phyloP scores from a whole-genome alignment of 2,329 filamentous ascomycete species.

The Celoporthe dispersa region DNA sequence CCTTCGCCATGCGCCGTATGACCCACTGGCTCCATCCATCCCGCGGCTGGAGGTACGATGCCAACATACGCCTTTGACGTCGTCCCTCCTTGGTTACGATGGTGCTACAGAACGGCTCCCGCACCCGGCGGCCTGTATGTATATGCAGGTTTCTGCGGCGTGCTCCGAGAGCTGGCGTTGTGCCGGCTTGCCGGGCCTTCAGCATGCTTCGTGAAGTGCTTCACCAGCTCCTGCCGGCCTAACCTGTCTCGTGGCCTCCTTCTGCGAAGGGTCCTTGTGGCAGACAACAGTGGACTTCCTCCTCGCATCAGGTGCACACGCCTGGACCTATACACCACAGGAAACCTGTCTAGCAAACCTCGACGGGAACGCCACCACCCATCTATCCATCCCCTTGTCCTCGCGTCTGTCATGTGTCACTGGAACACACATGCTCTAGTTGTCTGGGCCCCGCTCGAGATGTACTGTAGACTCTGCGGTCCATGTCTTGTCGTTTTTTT shows the following conservation, averaged over 20 bases:
- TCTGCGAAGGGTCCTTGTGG: background rate
- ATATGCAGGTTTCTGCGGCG: background rate
- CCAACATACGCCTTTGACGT: background rate
- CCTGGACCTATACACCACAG: too few relatives aligned
- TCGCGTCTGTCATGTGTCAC: constrained; percentile 10
- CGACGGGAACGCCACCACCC: background rate
- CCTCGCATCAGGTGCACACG: background rate
- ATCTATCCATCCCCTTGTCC: background rate
- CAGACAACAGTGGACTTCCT: background rate
- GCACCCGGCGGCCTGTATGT: background rate
- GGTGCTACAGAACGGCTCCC: background rate
- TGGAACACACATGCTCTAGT: background rate
- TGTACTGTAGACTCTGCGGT: background rate
- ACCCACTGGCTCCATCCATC: background rate
- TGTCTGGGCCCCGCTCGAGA: background rate
- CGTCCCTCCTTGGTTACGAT: background rate
- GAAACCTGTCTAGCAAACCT: background rate
- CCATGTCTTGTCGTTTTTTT: background rate
- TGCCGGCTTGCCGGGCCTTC: background rate
- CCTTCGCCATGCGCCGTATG: background rate
- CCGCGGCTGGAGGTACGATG: background rate
- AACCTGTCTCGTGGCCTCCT: background rate
- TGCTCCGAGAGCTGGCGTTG: background rate
- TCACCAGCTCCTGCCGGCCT: background rate
- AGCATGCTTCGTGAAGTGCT: background rate